Evolutionary conservation across 352 stramenopile species (phyloP), one percentile per base, ranked within the genome.

Genomic region (Globisporangium radiosum): DNA sequence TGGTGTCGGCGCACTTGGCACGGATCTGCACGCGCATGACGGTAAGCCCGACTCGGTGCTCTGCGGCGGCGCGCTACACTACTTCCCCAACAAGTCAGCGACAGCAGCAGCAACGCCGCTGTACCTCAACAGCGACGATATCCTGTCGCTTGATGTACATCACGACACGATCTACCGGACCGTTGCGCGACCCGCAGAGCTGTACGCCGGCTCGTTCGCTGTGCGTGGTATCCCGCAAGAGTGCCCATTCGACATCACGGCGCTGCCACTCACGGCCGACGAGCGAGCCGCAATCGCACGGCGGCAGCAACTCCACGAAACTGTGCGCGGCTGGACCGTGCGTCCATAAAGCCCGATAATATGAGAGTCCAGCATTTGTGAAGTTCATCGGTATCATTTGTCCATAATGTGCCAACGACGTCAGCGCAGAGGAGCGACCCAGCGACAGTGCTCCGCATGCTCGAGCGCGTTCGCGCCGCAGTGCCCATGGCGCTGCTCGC

Each of bases 81-180:
- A 79, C 48, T 87, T 75, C 58, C 81, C 78, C 0, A 66, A 77
- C 38, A 62, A 10, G 33, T 44, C 9, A 52, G 67, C 3, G 10
- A 58, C 17, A 50, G 45, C 10, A 33, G 47, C 45, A 42, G 56
- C 49, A 10, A 64, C 10, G 5, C 33, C 4, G 17, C 55, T 89
- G 38, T 91, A 88, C 68, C 68, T 89, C 49, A 89, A 89, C 62
- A 86, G 77, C 57, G 78, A 91, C 64, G 66, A 76, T 50, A 80
- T 91, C 52, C 40, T 85, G n/a, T 36, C 68, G 50, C 73, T 78
- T 49, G 52, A 75, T 50, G 70, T 69, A 0, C 70, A 75, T 7
- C 75, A 78, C 17, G 65, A 82, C 43, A 44, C 59, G 10, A 58
- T 88, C 19, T 87, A 76, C 44, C 82, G 79, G 47, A 76, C 70